These are phyloP conservation scores for Aquilaria malaccensis DNA, from an alignment of 345 rosid species.

Conservation along the genomic window DNA sequence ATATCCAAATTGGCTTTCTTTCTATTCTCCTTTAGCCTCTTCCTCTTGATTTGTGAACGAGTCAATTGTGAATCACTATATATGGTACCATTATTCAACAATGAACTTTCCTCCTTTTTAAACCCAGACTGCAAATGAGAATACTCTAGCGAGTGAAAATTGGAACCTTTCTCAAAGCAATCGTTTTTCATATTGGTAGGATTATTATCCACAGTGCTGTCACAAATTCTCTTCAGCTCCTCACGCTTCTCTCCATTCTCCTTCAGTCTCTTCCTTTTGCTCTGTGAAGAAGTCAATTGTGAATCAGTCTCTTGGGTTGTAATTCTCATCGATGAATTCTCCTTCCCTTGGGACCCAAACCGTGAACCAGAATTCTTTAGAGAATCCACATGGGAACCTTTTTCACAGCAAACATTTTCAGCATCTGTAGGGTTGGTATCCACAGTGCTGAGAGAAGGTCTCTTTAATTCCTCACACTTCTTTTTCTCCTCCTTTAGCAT, in stretches of 20 bases:
- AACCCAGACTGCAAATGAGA: too few species aligned
- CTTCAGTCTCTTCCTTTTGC: conserved; percentile 7
- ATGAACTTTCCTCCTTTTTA: neutral
- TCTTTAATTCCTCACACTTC: too few species aligned
- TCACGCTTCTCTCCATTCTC: neutral
- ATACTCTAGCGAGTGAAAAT: neutral
- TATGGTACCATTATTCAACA: neutral
- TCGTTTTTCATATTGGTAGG: neutral
- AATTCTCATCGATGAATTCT: neutral
- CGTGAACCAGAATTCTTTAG: neutral
- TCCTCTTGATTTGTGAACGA: neutral
- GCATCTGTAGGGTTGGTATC: too few species aligned
- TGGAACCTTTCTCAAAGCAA: neutral
- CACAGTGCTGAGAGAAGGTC: too few species aligned
- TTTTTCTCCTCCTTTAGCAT: too few species aligned
- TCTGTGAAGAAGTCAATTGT: conserved; percentile 1
- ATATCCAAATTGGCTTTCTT: conserved; percentile 6
- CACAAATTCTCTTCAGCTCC: neutral
- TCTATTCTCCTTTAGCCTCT: conserved; percentile 9
- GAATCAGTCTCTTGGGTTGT: neutral
- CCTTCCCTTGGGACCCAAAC: neutral
- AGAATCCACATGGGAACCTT: conserved; percentile 3
- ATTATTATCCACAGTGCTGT: too few species aligned
- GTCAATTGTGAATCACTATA: neutral
- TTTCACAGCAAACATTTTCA: neutral